Percentiles rank a stretch among this genome's conserved stretches.
phyloP scores from a whole-genome alignment of 164 flowering plant species.

The Protea cynaroides region DNA sequence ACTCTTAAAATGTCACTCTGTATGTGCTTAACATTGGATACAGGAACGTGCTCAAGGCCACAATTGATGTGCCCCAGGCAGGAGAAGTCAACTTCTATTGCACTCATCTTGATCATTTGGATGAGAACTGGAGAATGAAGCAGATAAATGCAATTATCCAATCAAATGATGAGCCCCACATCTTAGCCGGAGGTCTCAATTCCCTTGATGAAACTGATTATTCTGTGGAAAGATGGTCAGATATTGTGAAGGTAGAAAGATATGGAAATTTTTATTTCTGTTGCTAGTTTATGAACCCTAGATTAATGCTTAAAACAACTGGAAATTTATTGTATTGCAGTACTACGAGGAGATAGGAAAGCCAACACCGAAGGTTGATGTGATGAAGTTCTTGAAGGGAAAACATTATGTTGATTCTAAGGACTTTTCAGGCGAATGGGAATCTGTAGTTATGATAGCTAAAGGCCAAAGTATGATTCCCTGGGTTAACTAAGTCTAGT shows the following conservation, averaged over 20 bases:
- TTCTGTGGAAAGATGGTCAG: constrained; percentile 82
- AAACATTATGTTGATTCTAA: constrained; percentile 77
- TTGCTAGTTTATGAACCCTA: background rate
- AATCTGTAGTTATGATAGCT: constrained; percentile 86
- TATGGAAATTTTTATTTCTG: background rate
- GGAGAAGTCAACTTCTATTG: constrained; percentile 84
- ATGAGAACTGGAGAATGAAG: constrained; percentile 96
- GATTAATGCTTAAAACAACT: background rate
- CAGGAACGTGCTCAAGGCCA: constrained; percentile 88
- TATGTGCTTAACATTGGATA: constrained; percentile 1
- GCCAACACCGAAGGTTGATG: constrained; percentile 82
- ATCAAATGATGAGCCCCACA: constrained; percentile 58
- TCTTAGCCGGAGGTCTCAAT: constrained; percentile 87
- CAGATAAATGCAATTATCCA: constrained; percentile 76
- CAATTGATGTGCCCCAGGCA: constrained; percentile 64
- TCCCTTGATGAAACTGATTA: constrained; percentile 90
- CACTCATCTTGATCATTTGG: constrained; percentile 89
- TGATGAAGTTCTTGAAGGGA: constrained; percentile 70
- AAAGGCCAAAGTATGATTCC: constrained; percentile 81
- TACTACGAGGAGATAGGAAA: constrained; percentile 94
- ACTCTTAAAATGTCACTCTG: background rate
- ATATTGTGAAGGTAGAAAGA: constrained; percentile 69
- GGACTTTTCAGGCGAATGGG: constrained; percentile 86
- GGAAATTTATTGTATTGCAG: constrained; percentile 29
- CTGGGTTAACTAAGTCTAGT: background rate